Evolutionary conservation across 768 basidiomycete genomes (phyloP).

Genomic region (Kwoniella sp.): DNA sequence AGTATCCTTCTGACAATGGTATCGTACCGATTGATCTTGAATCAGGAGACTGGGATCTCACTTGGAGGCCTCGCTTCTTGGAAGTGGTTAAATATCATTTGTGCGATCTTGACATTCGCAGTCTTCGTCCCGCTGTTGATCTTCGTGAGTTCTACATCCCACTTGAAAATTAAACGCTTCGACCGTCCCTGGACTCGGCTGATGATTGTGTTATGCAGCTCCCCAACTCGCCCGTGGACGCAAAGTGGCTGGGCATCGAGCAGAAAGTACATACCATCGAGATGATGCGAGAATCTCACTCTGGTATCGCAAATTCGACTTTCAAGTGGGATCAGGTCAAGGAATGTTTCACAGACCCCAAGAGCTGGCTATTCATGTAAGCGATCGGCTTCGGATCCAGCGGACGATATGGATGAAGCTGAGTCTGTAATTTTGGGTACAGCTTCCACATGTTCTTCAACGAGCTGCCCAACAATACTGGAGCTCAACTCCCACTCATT

Average conservation of each 20-base stretch:
- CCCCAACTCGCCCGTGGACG: slow-evolving; percentile 10
- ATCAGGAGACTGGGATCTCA: slow-evolving; percentile 1
- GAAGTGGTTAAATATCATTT: slow-evolving; percentile 10
- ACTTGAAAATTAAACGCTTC: too few relatives aligned
- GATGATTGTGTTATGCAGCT: background rate
- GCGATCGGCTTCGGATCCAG: too few relatives aligned
- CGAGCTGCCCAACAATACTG: background rate
- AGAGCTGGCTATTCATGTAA: slow-evolving; percentile 14
- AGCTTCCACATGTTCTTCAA: slow-evolving; percentile 1
- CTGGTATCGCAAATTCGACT: slow-evolving; percentile 12
- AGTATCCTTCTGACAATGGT: slow-evolving; percentile 10
- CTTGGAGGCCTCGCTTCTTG: slow-evolving; percentile 1
- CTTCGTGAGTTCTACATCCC: slow-evolving; percentile 8
- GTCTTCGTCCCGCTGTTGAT: slow-evolving; percentile 8
- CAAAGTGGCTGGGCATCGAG: slow-evolving; percentile 5
- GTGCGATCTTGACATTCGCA: slow-evolving; percentile 6
- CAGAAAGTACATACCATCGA: slow-evolving; percentile 13
- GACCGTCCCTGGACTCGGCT: too few relatives aligned
- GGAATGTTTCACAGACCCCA: slow-evolving; percentile 11
- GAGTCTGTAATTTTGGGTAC: background rate
- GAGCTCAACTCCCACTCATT: background rate
- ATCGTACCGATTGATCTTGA: slow-evolving; percentile 7
- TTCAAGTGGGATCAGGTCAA: slow-evolving; percentile 11
- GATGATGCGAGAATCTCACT: slow-evolving; percentile 6
- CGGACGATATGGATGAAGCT: too few relatives aligned